A percentile compares a stretch with the other conserved stretches of the same genome.
Conservation (phyloP, 2,329 filamentous ascomycete species). For the Graphilbum fragrans region DNA sequence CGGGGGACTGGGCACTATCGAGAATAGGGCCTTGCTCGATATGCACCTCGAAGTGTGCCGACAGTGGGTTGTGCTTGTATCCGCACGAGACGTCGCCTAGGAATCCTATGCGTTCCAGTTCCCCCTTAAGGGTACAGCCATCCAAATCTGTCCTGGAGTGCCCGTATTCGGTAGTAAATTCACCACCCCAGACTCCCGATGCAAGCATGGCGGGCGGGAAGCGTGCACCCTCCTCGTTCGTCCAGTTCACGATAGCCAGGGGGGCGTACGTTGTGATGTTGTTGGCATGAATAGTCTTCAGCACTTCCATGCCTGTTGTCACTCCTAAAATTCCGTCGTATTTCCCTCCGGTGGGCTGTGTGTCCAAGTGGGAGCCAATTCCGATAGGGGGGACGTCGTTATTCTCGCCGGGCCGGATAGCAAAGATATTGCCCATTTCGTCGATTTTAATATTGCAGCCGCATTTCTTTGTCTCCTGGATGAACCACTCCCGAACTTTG, state of each 20-base stretch:
- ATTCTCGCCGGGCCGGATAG: slow-evolving; percentile 50
- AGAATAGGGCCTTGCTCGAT: slow-evolving; percentile 76
- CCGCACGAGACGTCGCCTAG: slow-evolving; percentile 45
- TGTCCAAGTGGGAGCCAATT: slow-evolving; percentile 59
- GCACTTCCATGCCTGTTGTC: slow-evolving; percentile 59
- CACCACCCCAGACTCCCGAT: slow-evolving; percentile 69
- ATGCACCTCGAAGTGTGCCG: slow-evolving; percentile 72
- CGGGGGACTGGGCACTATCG: slow-evolving; percentile 47
- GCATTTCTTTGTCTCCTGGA: slow-evolving; percentile 45
- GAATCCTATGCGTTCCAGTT: slow-evolving; percentile 62
- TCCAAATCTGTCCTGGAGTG: slow-evolving; percentile 50
- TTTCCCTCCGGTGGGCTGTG: slow-evolving; percentile 50
- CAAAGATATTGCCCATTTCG: slow-evolving; percentile 75
- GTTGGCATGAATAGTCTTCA: slow-evolving; percentile 56
- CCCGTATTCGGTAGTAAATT: too few relatives aligned
- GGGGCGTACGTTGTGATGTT: slow-evolving; percentile 57
- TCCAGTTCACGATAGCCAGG: slow-evolving; percentile 69
- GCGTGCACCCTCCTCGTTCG: slow-evolving; percentile 71
- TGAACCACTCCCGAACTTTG: slow-evolving; percentile 64
- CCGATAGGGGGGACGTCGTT: slow-evolving; percentile 50
- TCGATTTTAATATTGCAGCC: slow-evolving; percentile 60
- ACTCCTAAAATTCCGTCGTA: slow-evolving; percentile 73
- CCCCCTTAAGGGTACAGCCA: slow-evolving; percentile 52
- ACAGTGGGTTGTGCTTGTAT: slow-evolving; percentile 50
- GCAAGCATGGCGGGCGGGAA: slow-evolving; percentile 66